Evolutionary conservation across 805 yeast genomes (phyloP), one percentile per base, ranked within the genome.

Genomic region (Diddensiella caesifluorescens): DNA sequence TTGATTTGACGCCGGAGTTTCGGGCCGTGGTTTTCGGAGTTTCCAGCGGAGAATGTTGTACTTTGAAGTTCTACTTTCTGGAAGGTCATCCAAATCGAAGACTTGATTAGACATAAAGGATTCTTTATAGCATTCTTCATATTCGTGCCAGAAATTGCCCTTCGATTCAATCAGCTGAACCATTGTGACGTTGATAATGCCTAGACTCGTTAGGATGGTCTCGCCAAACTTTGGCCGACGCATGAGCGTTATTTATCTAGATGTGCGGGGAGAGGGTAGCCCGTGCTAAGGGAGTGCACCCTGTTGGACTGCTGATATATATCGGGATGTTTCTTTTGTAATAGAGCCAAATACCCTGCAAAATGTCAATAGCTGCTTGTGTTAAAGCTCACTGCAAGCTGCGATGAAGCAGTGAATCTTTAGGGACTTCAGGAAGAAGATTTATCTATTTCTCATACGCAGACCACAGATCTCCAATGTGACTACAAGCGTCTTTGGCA

Each of bases 371-470:
- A n/a, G 69, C 69, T 21, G 66, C 65, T 31, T 65, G 57, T 4
- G 74, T 69, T 39, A 69, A 62, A 33, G 59, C 62, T 42, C 66
- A 62, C 44, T 60, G 62, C 12, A 72, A 64, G 22, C 61, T 65
- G 44, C 73, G 57, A 47, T 56, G 64, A 29, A 64, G 53, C 25
- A 55, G 48, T 0, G 57, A 52, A 1, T 57, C 43, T 31, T 62
- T 60, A 38, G 67, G 68, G 28, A 57, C 50, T 27, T 50, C 55
- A 16, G 73, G 72, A 9, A 68, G 37, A 35, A 65, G 53, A 1
- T 55, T 58, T 10, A 68, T 45, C 28, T 48, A 13, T 12, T 59
- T 63, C 13, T 66, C 67, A 41, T 69, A 69, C 3, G 68, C 69
- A 0, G 41, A 54, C 48, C 52, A 60, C 4, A 68, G 39, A 38